Evolutionary conservation across 2,329 filamentous ascomycete genomes (phyloP).

Genomic region (Aspergillus uvarum): DNA sequence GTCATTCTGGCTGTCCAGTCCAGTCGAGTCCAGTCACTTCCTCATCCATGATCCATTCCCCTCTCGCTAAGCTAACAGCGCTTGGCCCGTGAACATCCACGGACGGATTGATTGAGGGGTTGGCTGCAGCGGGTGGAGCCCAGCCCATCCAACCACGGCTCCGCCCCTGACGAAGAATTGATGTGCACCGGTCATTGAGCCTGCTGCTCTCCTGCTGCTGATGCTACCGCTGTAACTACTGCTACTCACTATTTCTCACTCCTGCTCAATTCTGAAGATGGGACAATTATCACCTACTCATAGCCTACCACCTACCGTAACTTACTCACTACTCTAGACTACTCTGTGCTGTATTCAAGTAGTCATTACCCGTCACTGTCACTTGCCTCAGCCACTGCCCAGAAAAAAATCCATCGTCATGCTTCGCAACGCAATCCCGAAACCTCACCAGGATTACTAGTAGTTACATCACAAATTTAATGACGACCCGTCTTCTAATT

Average conservation of each 20-base stretch:
- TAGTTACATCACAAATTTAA: background rate
- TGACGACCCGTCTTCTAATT: background rate
- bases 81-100: background rate
- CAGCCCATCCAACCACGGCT: constrained; percentile 19
- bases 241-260: too few relatives aligned
- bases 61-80: background rate
- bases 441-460: background rate
- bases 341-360: too few relatives aligned
- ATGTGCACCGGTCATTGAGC: constrained; percentile 24
- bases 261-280: too few relatives aligned
- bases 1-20: too few relatives aligned
- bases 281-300: too few relatives aligned
- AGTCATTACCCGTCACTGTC: too few relatives aligned
- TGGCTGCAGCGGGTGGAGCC: constrained; percentile 17
- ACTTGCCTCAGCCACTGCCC: too few relatives aligned
- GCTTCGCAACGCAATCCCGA: background rate
- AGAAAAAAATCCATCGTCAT: background rate
- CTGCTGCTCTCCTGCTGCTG: background rate
- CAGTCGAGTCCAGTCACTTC: background rate
- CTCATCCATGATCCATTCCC: background rate
- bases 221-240: too few relatives aligned
- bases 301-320: too few relatives aligned
- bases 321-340: too few relatives aligned
- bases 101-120: constrained; percentile 20
- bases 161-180: constrained; percentile 22